Conservation (phyloP, 2,329 filamentous ascomycete genomes). For the Chaetoscypha palmicola region DNA sequence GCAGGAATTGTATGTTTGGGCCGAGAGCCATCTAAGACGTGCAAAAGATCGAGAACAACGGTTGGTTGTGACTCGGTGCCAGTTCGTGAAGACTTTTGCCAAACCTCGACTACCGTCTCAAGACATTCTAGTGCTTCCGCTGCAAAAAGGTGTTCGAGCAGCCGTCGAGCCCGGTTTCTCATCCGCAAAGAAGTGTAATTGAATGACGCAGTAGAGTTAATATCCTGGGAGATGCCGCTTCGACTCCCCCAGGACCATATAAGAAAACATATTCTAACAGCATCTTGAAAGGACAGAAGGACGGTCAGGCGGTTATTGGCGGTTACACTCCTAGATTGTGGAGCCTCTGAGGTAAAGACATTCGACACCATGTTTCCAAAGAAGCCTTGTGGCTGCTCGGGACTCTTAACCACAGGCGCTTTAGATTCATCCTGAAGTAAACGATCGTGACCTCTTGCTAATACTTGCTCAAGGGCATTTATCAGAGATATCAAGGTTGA, state of each 20-base stretch:
- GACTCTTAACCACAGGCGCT: constrained; percentile 62
- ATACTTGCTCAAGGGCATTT: constrained; percentile 85
- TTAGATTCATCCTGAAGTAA: constrained; percentile 69
- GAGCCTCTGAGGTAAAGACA: constrained; percentile 73
- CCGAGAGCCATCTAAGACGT: constrained; percentile 83
- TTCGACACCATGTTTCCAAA: constrained; percentile 93
- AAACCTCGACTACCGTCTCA: constrained; percentile 82
- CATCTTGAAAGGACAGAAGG: constrained; percentile 92
- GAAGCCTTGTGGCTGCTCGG: constrained; percentile 78
- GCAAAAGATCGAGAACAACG: constrained; percentile 76
- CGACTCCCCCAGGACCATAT: constrained; percentile 92
- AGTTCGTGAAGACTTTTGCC: constrained; percentile 51
- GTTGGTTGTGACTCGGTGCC: constrained; percentile 44
- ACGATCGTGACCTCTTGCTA: constrained; percentile 80
- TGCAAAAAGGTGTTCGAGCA: constrained; percentile 87
- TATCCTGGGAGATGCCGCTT: constrained; percentile 54
- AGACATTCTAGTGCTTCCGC: constrained; percentile 90
- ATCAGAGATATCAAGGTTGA: constrained; percentile 75
- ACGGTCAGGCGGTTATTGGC: constrained; percentile 92
- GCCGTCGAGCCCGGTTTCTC: constrained; percentile 78
- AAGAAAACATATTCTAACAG: constrained; percentile 80
- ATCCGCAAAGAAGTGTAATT: constrained; percentile 85
- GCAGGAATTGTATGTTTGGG: constrained; percentile 89
- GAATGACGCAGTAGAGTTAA: constrained; percentile 70
- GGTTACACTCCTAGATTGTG: constrained; percentile 72